Percentiles rank a stretch among this genome's conserved stretches.
These are phyloP conservation scores for Tylopilus vinaceipallidus DNA, from an alignment of 768 basidiomycete genomes.

Conservation along the genomic window DNA sequence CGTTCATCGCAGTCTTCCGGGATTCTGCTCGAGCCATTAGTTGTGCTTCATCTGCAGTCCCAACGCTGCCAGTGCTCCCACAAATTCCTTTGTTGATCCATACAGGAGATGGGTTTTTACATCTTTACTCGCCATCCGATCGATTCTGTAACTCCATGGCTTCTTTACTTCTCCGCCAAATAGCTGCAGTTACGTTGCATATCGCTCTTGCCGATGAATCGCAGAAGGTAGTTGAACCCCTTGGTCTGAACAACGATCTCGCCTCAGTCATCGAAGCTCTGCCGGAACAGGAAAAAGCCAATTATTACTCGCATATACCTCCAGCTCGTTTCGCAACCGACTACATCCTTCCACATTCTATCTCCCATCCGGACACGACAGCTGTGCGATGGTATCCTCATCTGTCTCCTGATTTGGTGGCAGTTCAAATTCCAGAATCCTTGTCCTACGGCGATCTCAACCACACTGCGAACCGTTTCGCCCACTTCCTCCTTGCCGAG, in stretches of 20 bases:
- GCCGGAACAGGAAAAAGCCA: conserved; percentile 4
- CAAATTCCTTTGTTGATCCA: conserved; percentile 11
- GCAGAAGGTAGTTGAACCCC: conserved; percentile 8
- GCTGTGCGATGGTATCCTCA: conserved; percentile 26
- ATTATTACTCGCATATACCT: conserved; percentile 17
- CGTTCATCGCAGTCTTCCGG: conserved; percentile 17
- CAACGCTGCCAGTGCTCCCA: neutral
- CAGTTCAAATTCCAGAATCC: conserved; percentile 2
- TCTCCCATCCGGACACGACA: conserved; percentile 10
- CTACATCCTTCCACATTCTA: conserved; percentile 21
- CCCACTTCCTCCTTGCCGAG: conserved; percentile 38
- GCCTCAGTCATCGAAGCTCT: conserved; percentile 18
- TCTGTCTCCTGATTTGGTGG: conserved; percentile 3
- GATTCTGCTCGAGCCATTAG: conserved; percentile 1
- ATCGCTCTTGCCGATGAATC: conserved; percentile 1
- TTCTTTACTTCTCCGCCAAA: conserved; percentile 18
- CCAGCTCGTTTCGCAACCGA: conserved; percentile 23
- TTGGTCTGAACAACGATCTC: conserved; percentile 11
- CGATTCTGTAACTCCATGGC: conserved; percentile 12
- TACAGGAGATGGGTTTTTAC: conserved; percentile 6
- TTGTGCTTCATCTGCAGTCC: neutral
- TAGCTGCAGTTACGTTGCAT: conserved; percentile 7
- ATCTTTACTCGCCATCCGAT: conserved; percentile 15
- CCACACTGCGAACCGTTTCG: conserved; percentile 38
- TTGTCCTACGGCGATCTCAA: conserved; percentile 38